Evolutionary conservation across 192 early-diverging fungal genomes (phyloP).

Genomic region (Obelidium mucronatum): DNA sequence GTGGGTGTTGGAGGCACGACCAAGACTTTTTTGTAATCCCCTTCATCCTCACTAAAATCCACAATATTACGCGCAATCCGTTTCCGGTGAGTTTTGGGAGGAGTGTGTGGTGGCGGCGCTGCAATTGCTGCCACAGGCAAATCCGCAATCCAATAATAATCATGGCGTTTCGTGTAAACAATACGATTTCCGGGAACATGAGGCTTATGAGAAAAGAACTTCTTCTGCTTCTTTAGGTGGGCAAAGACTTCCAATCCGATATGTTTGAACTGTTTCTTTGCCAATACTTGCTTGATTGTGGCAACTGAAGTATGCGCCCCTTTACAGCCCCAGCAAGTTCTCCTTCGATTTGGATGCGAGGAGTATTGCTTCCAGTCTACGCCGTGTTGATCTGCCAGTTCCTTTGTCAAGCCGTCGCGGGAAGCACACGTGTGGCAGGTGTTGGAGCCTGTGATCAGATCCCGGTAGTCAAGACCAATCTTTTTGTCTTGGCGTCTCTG

Average conservation of each 20-base stretch:
- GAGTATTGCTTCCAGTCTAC: background rate
- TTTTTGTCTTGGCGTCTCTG: background rate
- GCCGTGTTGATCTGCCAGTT: background rate
- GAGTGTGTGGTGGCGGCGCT: background rate
- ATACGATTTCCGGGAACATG: background rate
- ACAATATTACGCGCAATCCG: too few species aligned
- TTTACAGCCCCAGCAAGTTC: background rate
- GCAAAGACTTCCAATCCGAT: background rate
- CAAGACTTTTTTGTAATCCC: background rate
- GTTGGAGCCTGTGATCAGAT: background rate
- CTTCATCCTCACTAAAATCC: background rate
- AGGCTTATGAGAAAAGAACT: background rate
- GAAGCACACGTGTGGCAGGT: background rate
- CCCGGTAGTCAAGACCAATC: background rate
- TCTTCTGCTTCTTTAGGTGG: background rate
- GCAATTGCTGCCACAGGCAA: background rate
- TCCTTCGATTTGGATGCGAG: background rate
- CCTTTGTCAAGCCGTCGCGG: background rate
- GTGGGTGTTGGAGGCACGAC: background rate
- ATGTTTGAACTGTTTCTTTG: background rate
- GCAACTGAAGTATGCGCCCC: background rate
- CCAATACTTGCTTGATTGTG: background rate
- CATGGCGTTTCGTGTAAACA: background rate
- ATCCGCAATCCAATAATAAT: slow-evolving; percentile 1
- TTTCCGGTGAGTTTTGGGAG: background rate